Conservation (phyloP, 2,329 filamentous ascomycete genomes). For the Penicillium sp. region DNA sequence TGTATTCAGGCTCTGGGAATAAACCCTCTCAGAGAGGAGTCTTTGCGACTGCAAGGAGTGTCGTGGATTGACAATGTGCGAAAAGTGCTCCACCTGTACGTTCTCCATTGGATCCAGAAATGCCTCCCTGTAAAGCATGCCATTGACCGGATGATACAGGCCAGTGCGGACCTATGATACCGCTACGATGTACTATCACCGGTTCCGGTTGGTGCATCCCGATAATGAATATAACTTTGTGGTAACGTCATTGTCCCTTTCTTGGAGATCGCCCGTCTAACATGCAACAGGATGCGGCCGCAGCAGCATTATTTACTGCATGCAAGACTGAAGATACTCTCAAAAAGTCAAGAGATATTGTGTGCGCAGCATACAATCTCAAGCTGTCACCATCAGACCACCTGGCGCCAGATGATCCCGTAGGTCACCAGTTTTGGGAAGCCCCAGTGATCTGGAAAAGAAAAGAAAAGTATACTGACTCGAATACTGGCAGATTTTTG, state of each 20-base stretch:
- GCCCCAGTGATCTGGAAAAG: not conserved
- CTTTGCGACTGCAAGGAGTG: constrained; percentile 78
- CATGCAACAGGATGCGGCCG: constrained; percentile 69
- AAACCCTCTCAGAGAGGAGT: constrained; percentile 77
- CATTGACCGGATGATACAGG: constrained; percentile 43
- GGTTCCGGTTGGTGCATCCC: constrained; percentile 83
- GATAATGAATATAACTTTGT: constrained; percentile 79
- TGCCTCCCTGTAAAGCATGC: not conserved
- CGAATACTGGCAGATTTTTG: constrained; percentile 64
- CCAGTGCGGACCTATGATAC: constrained; percentile 91
- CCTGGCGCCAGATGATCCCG: constrained; percentile 77
- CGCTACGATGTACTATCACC: constrained; percentile 89
- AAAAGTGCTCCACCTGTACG: constrained; percentile 74
- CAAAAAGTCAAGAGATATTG: constrained; percentile 92
- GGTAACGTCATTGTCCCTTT: constrained; percentile 27
- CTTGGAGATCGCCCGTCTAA: constrained; percentile 4
- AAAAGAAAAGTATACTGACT: not conserved
- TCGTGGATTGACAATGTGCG: constrained; percentile 86
- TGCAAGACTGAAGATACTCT: constrained; percentile 98
- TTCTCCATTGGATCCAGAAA: constrained; percentile 11
- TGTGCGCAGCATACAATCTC: constrained; percentile 86
- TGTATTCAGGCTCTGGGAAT: constrained; percentile 68
- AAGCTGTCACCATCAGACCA: constrained; percentile 68
- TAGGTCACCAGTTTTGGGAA: constrained; percentile 41
- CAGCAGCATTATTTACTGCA: constrained; percentile 84